These are phyloP conservation scores for Hygrocybe punicea DNA, from an alignment of 768 basidiomycete genomes.

Conservation along the genomic window DNA sequence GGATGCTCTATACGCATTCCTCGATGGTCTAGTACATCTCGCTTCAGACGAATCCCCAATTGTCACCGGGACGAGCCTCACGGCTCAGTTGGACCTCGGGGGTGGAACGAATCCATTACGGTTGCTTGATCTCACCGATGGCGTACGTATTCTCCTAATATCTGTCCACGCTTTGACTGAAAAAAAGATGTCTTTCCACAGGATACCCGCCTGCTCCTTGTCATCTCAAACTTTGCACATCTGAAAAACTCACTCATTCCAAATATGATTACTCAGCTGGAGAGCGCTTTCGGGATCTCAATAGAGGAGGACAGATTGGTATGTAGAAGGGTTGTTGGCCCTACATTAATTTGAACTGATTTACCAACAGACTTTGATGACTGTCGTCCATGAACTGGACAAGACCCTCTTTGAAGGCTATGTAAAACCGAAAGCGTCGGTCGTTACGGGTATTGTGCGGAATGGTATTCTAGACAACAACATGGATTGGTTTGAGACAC, in stretches of 20 bases:
- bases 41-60: conserved; percentile 67
- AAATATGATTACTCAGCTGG: conserved; percentile 74
- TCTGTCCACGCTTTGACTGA: neutral
- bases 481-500: conserved; percentile 94
- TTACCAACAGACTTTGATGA: conserved; percentile 57
- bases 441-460: conserved; percentile 63
- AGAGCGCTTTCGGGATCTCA: conserved; percentile 67
- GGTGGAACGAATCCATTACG: conserved; percentile 51
- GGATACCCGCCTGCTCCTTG: conserved; percentile 84
- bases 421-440: conserved; percentile 74
- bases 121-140: conserved; percentile 57
- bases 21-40: conserved; percentile 81
- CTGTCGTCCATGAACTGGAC: conserved; percentile 80
- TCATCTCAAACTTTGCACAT: conserved; percentile 84
- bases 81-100: conserved; percentile 27
- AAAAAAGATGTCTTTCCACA: conserved; percentile 28
- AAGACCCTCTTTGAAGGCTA: conserved; percentile 87
- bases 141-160: conserved; percentile 42
- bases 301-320: conserved; percentile 74
- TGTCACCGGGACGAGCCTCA: conserved; percentile 36
- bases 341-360: conserved; percentile 5
- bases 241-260: conserved; percentile 71
- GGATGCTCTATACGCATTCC: conserved; percentile 78
- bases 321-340: conserved; percentile 13
- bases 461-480: conserved; percentile 72